phyloP scores from a whole-genome alignment of 441 rosid genomes.

The Adansonia grandidieri region DNA sequence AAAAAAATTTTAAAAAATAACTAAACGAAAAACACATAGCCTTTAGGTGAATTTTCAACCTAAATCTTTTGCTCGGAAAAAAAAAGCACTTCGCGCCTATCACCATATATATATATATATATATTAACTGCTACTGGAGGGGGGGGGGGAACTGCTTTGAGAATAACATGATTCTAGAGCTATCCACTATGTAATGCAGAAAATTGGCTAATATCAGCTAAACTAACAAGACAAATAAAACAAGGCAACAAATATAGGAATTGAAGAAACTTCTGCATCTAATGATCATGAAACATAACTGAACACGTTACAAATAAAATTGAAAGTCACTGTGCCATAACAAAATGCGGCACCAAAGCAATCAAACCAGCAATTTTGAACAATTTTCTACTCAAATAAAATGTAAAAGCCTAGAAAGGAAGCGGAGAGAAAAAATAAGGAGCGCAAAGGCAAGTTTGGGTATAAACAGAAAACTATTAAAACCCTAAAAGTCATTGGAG shows the following conservation, averaged over 20 bases:
- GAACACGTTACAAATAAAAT: slow-evolving; percentile 31
- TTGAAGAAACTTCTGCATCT: neutral
- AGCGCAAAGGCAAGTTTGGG: slow-evolving; percentile 7
- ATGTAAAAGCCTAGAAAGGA: slow-evolving; percentile 20
- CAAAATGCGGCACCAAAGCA: slow-evolving; percentile 36
- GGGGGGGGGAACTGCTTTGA: neutral
- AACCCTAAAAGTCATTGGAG: slow-evolving; percentile 25
- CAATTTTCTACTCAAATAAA: slow-evolving; percentile 14
- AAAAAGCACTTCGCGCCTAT: no score
- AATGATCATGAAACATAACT: slow-evolving; percentile 4
- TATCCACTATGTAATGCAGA: neutral
- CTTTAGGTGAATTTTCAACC: no score
- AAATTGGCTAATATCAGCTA: neutral
- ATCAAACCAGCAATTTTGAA: slow-evolving; percentile 15
- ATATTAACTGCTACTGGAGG: neutral
- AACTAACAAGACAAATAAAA: neutral
- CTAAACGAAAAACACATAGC: no score
- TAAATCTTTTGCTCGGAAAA: no score
- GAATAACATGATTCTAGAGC: neutral
- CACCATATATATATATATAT: no score
- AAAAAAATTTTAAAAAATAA: no score
- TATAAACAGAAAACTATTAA: slow-evolving; percentile 16
- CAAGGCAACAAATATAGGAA: neutral
- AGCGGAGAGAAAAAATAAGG: slow-evolving; percentile 13
- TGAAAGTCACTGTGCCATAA: slow-evolving; percentile 27